These are phyloP conservation scores for Cryptosporidium andersoni DNA, from an alignment of 169 alveolate species.

Conservation along the genomic window DNA sequence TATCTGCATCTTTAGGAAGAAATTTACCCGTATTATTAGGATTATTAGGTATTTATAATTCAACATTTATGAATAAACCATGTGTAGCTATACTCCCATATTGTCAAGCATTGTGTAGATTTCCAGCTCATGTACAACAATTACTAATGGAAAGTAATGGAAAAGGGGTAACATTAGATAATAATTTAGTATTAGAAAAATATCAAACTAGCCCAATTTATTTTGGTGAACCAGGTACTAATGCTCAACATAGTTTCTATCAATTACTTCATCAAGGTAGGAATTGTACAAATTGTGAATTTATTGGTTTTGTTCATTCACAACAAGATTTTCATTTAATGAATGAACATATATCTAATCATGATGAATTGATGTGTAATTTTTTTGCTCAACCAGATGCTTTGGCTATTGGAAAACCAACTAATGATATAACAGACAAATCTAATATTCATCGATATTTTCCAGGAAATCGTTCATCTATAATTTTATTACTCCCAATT, in stretches of 20 bases:
- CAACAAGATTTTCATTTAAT: conserved; percentile 83
- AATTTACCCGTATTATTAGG: conserved; percentile 95
- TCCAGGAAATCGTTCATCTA: conserved; percentile 96
- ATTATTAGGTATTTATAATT: conserved; percentile 93
- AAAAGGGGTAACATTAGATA: conserved; percentile 86
- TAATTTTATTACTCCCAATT: conserved; percentile 85
- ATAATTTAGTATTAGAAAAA: conserved; percentile 79
- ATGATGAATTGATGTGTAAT: conserved; percentile 97
- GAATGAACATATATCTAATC: conserved; percentile 79
- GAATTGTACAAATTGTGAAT: conserved; percentile 93
- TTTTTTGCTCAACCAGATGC: conserved; percentile 99
- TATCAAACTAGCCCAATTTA: conserved; percentile 91
- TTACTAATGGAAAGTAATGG: conserved; percentile 99
- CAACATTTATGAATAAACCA: conserved; percentile 85
- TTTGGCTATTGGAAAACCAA: conserved; percentile 94
- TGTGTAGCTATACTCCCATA: conserved; percentile 97
- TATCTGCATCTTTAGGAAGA: conserved; percentile 78
- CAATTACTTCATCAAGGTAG: conserved; percentile 97
- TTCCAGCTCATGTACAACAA: conserved; percentile 97
- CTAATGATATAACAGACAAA: conserved; percentile 62
- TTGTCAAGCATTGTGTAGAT: conserved; percentile 91
- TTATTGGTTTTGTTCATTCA: conserved; percentile 94
- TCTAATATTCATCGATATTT: conserved; percentile 90
- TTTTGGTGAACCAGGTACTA: conserved; percentile 99
- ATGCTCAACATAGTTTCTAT: conserved; percentile 97